Evolutionary conservation across 495 filamentous ascomycete genomes (phyloP).

Genomic region (Hyaloscypha variabilis): DNA sequence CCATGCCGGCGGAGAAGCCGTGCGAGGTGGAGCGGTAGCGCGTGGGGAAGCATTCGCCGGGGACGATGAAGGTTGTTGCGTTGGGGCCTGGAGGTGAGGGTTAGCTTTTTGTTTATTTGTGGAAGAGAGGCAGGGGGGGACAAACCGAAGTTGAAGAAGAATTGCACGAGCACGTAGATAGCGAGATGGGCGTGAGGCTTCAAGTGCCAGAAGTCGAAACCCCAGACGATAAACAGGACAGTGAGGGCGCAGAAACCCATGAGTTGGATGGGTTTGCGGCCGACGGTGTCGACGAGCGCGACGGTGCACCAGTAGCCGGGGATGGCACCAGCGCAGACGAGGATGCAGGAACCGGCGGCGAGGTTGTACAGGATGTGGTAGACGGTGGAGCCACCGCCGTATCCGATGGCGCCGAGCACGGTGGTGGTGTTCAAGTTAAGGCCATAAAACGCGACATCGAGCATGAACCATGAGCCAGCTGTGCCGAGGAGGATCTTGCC

Average conservation of each 20-base stretch:
- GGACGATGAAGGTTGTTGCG: conserved; percentile 88
- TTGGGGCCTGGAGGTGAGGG: conserved; percentile 56
- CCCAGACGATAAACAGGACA: conserved; percentile 73
- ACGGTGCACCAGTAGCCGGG: conserved; percentile 80
- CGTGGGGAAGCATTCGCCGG: conserved; percentile 88
- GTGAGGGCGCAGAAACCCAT: conserved; percentile 70
- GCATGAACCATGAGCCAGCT: conserved; percentile 78
- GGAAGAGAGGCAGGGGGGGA: not conserved
- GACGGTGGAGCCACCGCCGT: conserved; percentile 53
- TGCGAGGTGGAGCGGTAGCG: conserved; percentile 83
- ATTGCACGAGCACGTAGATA: conserved; percentile 74
- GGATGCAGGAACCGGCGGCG: conserved; percentile 73
- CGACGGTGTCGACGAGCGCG: conserved; percentile 65
- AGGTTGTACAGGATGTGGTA: conserved; percentile 70
- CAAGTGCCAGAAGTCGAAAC: conserved; percentile 65
- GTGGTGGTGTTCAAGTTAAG: conserved; percentile 65
- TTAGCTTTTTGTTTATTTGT: not conserved
- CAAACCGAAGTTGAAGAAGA: conserved; percentile 78
- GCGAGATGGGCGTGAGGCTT: conserved; percentile 50
- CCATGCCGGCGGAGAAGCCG: conserved; percentile 81
- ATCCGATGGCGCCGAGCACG: conserved; percentile 70
- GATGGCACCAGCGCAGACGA: conserved; percentile 73
- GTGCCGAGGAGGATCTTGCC: conserved; percentile 73
- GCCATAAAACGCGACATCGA: conserved; percentile 50
- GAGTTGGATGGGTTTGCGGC: conserved; percentile 71